phyloP scores from a whole-genome alignment of 2,329 filamentous ascomycete species.

The Fusarium staphyleae region DNA sequence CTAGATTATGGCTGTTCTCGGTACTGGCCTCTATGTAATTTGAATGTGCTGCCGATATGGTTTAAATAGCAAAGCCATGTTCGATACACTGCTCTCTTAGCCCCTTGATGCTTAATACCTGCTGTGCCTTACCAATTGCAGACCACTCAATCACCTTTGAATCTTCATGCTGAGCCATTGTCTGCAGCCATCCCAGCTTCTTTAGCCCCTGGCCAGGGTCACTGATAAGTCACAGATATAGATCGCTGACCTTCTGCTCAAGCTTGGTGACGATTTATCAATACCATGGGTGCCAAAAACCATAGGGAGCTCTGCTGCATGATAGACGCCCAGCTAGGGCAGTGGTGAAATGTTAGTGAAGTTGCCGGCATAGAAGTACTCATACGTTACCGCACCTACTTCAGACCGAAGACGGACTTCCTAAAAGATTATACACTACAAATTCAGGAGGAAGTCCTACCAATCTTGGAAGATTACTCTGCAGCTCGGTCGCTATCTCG shows the following conservation, averaged over 20 bases:
- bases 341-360: slow-evolving; percentile 33
- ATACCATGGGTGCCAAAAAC: slow-evolving; percentile 18
- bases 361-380: slow-evolving; percentile 31
- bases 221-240: slow-evolving; percentile 19
- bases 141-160: slow-evolving; percentile 21
- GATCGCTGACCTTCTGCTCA: slow-evolving; percentile 15
- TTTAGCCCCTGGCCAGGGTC: slow-evolving; percentile 16
- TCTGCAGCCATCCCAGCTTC: slow-evolving; percentile 5
- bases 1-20: no score
- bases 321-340: slow-evolving; percentile 28
- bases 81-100: slow-evolving; percentile 11
- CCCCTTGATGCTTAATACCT: background rate
- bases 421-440: slow-evolving; percentile 26
- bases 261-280: slow-evolving; percentile 18
- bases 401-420: slow-evolving; percentile 15
- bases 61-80: slow-evolving; percentile 7
- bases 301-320: slow-evolving; percentile 27
- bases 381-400: slow-evolving; percentile 22
- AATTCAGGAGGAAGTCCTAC: slow-evolving; percentile 12
- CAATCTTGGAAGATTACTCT: slow-evolving; percentile 4
- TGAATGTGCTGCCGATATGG: no score
- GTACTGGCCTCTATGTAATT: no score
- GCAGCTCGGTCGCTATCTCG: slow-evolving; percentile 22
- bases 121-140: slow-evolving; percentile 6
- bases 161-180: background rate